phyloP scores from a whole-genome alignment of 2,329 filamentous ascomycete genomes.

The Diaporthe velutina region DNA sequence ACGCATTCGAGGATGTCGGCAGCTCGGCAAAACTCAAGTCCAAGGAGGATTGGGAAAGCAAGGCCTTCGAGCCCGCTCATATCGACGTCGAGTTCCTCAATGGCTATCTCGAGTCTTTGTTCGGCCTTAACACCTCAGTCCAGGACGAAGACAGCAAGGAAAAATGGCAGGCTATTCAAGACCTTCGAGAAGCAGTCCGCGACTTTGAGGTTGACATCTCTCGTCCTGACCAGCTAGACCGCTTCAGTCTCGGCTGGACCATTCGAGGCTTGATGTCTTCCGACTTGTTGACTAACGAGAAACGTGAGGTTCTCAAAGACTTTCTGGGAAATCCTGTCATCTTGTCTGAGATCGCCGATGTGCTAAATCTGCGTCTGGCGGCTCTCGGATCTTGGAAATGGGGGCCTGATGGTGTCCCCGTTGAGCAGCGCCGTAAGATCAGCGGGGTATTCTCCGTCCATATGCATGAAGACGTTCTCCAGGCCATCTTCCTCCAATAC shows the following conservation, averaged over 20 bases:
- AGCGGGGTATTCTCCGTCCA: conserved; percentile 62
- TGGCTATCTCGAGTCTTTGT: conserved; percentile 56
- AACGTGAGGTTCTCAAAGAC: conserved; percentile 56
- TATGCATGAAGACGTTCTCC: conserved; percentile 66
- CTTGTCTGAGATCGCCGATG: conserved; percentile 62
- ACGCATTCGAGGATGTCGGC: conserved; percentile 55
- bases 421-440: conserved; percentile 62
- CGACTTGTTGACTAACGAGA: conserved; percentile 58
- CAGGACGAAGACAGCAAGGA: conserved; percentile 39
- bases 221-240: conserved; percentile 51
- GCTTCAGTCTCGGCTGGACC: conserved; percentile 51
- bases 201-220: conserved; percentile 49
- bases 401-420: conserved; percentile 54
- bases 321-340: conserved; percentile 57
- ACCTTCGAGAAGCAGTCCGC: conserved; percentile 46
- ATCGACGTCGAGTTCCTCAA: conserved; percentile 54
- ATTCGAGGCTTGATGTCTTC: conserved; percentile 58
- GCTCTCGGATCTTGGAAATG: conserved; percentile 61
- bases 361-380: conserved; percentile 64
- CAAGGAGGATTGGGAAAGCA: conserved; percentile 57
- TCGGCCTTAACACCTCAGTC: conserved; percentile 46
- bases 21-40: conserved; percentile 56
- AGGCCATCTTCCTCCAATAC: conserved; percentile 64
- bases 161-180: conserved; percentile 44
- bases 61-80: conserved; percentile 55